Percentiles rank a stretch among this genome's conserved stretches.
phyloP scores from a whole-genome alignment of 208 protist species.

The Trypanosoma caninum region DNA sequence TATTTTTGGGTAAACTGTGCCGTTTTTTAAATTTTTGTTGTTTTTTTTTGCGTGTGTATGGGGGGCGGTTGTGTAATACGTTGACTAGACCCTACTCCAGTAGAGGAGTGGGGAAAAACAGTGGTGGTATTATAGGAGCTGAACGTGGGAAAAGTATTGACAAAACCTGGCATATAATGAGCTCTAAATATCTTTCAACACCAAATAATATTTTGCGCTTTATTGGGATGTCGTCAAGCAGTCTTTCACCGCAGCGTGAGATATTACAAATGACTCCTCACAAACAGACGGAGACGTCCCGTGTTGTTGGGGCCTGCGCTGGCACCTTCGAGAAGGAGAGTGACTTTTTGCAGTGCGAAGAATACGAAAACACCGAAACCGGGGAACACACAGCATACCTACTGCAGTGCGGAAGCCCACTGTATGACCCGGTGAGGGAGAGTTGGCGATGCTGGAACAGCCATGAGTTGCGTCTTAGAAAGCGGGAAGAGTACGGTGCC shows the following conservation, averaged over 20 bases:
- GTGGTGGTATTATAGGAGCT: background rate
- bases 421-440: slow-evolving; percentile 67
- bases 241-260: slow-evolving; percentile 67
- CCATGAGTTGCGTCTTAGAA: slow-evolving; percentile 34
- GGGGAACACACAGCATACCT: slow-evolving; percentile 18
- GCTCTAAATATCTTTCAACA: slow-evolving; percentile 24
- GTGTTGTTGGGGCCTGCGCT: background rate
- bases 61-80: background rate
- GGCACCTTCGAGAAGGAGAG: background rate
- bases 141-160: background rate
- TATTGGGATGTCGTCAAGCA: slow-evolving; percentile 45
- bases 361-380: background rate
- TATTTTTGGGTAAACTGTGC: slow-evolving; percentile 3
- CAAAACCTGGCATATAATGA: slow-evolving; percentile 1
- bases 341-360: background rate
- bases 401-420: slow-evolving; percentile 70
- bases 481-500: slow-evolving; percentile 33
- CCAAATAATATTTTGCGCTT: slow-evolving; percentile 73
- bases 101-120: too few species aligned
- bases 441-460: slow-evolving; percentile 65
- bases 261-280: slow-evolving; percentile 72
- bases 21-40: background rate
- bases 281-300: background rate
- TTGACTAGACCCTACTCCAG: too few species aligned
- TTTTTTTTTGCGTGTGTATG: background rate